Conservation (phyloP, 2,329 filamentous ascomycete species). For the Graphilbum sp. region DNA sequence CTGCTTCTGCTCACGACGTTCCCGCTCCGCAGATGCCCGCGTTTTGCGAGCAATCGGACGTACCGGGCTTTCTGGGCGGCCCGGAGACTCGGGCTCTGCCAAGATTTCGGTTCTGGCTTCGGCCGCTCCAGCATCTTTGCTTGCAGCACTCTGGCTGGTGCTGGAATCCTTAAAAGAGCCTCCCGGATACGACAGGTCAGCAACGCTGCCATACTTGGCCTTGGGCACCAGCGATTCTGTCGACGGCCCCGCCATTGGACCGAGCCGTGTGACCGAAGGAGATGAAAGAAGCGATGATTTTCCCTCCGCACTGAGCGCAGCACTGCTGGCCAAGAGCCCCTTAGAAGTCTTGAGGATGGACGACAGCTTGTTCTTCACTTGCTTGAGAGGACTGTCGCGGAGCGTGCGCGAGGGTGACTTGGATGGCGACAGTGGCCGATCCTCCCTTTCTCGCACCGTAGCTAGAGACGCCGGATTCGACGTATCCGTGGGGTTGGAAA, state of each 20-base stretch:
- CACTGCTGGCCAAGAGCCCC: slow-evolving; percentile 67
- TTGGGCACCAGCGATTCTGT: slow-evolving; percentile 27
- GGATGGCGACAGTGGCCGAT: slow-evolving; percentile 27
- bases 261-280: slow-evolving; percentile 31
- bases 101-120: slow-evolving; percentile 11
- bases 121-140: slow-evolving; percentile 1
- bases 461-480: slow-evolving; percentile 15
- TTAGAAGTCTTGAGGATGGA: slow-evolving; percentile 81
- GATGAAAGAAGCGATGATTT: slow-evolving; percentile 43
- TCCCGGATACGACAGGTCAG: slow-evolving; percentile 29
- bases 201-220: slow-evolving; percentile 10
- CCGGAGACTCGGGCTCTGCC: slow-evolving; percentile 2
- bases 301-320: slow-evolving; percentile 44
- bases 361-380: slow-evolving; percentile 83
- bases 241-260: slow-evolving; percentile 26
- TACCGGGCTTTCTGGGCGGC: slow-evolving; percentile 21
- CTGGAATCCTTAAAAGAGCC: no score
- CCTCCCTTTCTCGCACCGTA: slow-evolving; percentile 26
- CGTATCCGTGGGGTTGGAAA: slow-evolving; percentile 31
- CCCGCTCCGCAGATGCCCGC: slow-evolving; percentile 41
- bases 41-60: slow-evolving; percentile 31
- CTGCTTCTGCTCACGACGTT: slow-evolving; percentile 37
- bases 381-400: slow-evolving; percentile 68
- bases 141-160: slow-evolving; percentile 15
- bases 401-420: slow-evolving; percentile 41